phyloP scores from a whole-genome alignment of 2,329 filamentous ascomycete genomes.

The Knoxdaviesia capensis region DNA sequence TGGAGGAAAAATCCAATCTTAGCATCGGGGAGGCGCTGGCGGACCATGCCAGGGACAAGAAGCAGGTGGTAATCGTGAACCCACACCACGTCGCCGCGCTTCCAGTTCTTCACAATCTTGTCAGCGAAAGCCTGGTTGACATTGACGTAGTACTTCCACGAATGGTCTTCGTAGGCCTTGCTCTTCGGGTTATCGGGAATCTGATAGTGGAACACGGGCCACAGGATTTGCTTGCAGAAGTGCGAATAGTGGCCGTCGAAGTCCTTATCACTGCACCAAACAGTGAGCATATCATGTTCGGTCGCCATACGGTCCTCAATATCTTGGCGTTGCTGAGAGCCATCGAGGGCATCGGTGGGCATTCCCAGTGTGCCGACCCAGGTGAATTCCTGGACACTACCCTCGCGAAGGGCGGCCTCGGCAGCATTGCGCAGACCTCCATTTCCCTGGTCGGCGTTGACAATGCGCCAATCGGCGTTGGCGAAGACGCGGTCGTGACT shows the following conservation, averaged over 20 bases:
- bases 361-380: constrained; percentile 89
- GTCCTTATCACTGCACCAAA: constrained; percentile 77
- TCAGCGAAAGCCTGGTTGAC: constrained; percentile 89
- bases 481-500: constrained; percentile 54
- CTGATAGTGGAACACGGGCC: constrained; percentile 96
- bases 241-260: constrained; percentile 89
- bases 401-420: constrained; percentile 52
- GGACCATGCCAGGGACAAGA: constrained; percentile 73
- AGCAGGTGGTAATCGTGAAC: constrained; percentile 90
- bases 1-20: constrained; percentile 95
- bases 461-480: constrained; percentile 63
- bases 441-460: constrained; percentile 77
- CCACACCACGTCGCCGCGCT: constrained; percentile 84
- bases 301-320: constrained; percentile 67
- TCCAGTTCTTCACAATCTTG: constrained; percentile 78
- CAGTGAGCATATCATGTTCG: constrained; percentile 64
- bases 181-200: constrained; percentile 96
- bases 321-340: constrained; percentile 54
- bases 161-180: constrained; percentile 95
- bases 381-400: constrained; percentile 52
- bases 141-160: constrained; percentile 84
- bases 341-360: constrained; percentile 69
- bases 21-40: constrained; percentile 75
- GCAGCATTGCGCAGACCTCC: constrained; percentile 80
- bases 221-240: constrained; percentile 94